A percentile compares a stretch with the other conserved stretches of the same genome.
phyloP scores from a whole-genome alignment of 192 early-diverging fungal genomes.

The Rhizophagus prolifer region DNA sequence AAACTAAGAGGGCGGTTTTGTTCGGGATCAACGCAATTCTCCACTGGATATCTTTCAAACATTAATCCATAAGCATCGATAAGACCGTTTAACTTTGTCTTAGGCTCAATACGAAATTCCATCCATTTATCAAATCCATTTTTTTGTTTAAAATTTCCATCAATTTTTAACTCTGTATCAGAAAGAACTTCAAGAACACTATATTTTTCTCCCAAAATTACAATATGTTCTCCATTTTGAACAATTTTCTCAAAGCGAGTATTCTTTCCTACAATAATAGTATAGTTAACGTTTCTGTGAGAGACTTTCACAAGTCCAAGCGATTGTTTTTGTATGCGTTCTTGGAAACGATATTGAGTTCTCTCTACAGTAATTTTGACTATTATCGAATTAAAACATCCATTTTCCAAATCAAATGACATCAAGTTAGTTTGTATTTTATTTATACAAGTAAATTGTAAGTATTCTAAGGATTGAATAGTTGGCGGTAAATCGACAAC shows the following conservation, averaged over 20 bases:
- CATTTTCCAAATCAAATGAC: conserved; percentile 8
- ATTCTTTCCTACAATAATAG: not conserved
- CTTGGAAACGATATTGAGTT: conserved; percentile 19
- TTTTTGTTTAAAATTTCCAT: not conserved
- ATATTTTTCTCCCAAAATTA: conserved; percentile 9
- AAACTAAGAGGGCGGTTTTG: not conserved
- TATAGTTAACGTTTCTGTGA: not conserved
- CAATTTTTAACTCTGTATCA: conserved; percentile 13
- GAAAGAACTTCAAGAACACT: conserved; percentile 9
- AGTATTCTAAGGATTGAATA: not conserved
- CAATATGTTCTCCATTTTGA: conserved; percentile 13
- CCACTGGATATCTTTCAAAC: conserved; percentile 14
- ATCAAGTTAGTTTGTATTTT: conserved; percentile 2
- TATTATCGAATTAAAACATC: not conserved
- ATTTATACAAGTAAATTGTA: conserved; percentile 6
- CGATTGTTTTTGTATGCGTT: not conserved
- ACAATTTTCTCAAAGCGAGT: conserved; percentile 3
- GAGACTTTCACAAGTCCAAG: conserved; percentile 4
- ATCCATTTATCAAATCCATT: no score
- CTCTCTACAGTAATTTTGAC: conserved; percentile 14
- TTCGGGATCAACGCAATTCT: not conserved
- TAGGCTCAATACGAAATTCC: conserved; percentile 12
- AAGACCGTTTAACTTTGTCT: not conserved
- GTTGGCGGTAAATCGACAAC: not conserved
- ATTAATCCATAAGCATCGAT: conserved; percentile 18